Percentiles rank a stretch among this genome's conserved stretches.
These are phyloP conservation scores for Graphilbum sp. DNA, from an alignment of 2,329 filamentous ascomycete species.

Conservation along the genomic window DNA sequence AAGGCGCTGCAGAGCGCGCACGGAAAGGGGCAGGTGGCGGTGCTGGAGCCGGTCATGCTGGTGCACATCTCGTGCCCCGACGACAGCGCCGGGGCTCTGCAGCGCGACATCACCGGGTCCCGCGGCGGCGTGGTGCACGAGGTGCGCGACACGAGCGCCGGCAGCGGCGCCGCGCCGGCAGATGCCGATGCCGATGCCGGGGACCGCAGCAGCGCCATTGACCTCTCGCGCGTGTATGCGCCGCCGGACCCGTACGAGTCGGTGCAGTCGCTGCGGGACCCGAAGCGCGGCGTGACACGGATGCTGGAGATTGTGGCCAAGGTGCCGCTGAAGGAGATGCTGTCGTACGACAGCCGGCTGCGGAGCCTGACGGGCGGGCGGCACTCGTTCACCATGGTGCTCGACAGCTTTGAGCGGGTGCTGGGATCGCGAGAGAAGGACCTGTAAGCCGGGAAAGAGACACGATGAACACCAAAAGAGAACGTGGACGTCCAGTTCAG, in stretches of 20 bases:
- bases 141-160: constrained; percentile 37
- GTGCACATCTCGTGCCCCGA: constrained; percentile 79
- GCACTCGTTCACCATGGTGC: constrained; percentile 41
- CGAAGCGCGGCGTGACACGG: constrained; percentile 28
- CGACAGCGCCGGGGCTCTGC: constrained; percentile 59
- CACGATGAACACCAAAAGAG: too few species aligned
- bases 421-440: constrained; percentile 36
- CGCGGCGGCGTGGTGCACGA: constrained; percentile 63
- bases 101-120: constrained; percentile 62
- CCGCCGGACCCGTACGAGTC: constrained; percentile 69
- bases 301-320: constrained; percentile 59
- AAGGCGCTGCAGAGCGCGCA: constrained; percentile 49
- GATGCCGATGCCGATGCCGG: constrained; percentile 3
- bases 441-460: constrained; percentile 2
- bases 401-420: constrained; percentile 40
- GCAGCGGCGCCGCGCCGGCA: too few species aligned
- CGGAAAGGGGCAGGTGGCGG: constrained; percentile 39
- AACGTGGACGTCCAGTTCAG: too few species aligned
- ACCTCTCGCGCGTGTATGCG: constrained; percentile 63
- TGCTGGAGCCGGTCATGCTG: constrained; percentile 91
- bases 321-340: constrained; percentile 91
- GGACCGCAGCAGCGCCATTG: constrained; percentile 35
- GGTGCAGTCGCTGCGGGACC: constrained; percentile 35
- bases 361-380: constrained; percentile 77
- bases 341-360: constrained; percentile 81